phyloP scores from a whole-genome alignment of 768 basidiomycete species.

The Kwoniella mangroviensis region DNA sequence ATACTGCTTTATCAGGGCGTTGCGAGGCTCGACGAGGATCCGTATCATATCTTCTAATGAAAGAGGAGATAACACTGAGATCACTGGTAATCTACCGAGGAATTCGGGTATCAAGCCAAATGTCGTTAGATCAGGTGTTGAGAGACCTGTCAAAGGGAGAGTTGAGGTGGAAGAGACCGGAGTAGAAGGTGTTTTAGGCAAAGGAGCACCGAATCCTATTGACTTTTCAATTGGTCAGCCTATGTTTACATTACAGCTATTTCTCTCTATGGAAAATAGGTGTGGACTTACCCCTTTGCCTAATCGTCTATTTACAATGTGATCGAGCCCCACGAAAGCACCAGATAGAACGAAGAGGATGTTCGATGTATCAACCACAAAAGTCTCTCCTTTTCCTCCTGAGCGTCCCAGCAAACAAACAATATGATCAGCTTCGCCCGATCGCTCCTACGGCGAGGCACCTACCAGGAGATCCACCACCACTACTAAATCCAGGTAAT shows the following conservation, averaged over 20 bases:
- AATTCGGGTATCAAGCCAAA: slow-evolving; percentile 98
- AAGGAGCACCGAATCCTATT: slow-evolving; percentile 77
- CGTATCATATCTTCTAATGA: slow-evolving; percentile 79
- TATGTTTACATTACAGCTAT: background rate
- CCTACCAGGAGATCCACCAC: slow-evolving; percentile 35
- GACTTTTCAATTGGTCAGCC: slow-evolving; percentile 63
- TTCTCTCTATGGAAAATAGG: background rate
- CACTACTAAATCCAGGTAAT: slow-evolving; percentile 51
- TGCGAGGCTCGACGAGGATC: slow-evolving; percentile 90
- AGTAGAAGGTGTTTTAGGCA: slow-evolving; percentile 50
- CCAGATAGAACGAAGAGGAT: slow-evolving; percentile 94
- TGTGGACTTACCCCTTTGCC: slow-evolving; percentile 74
- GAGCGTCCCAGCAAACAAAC: background rate
- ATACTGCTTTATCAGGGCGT: slow-evolving; percentile 89
- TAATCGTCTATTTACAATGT: slow-evolving; percentile 74
- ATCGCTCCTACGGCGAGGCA: background rate
- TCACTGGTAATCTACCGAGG: slow-evolving; percentile 87
- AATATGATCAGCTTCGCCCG: slow-evolving; percentile 8
- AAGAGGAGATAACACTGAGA: slow-evolving; percentile 79
- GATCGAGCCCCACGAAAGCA: slow-evolving; percentile 90
- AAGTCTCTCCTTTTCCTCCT: slow-evolving; percentile 56
- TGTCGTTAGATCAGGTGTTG: slow-evolving; percentile 71
- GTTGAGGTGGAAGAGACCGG: slow-evolving; percentile 5
- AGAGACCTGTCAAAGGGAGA: slow-evolving; percentile 38
- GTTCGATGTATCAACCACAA: slow-evolving; percentile 64